Conservation (phyloP, 305 asterid species). For the Solanum hybrid region DNA sequence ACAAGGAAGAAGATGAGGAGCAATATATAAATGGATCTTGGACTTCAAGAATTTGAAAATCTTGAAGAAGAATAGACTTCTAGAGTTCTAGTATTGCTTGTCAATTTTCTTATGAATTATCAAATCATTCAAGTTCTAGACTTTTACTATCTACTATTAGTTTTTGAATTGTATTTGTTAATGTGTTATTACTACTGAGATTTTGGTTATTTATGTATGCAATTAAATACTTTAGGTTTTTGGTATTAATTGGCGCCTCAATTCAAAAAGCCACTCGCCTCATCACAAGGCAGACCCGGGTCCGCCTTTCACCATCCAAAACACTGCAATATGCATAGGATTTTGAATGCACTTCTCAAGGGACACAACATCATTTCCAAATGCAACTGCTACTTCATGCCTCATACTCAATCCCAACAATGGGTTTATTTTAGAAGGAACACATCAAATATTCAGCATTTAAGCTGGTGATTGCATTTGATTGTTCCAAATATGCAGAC, state of each 20-base stretch:
- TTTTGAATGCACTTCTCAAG: background rate
- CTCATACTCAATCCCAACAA: constrained; percentile 75
- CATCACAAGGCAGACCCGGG: background rate
- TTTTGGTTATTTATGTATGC: background rate
- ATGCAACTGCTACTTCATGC: constrained; percentile 49
- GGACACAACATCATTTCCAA: background rate
- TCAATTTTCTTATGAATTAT: background rate
- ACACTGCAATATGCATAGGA: background rate
- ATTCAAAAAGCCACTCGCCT: background rate
- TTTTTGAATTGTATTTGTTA: background rate
- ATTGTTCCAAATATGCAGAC: constrained; percentile 76
- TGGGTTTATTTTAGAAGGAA: constrained; percentile 80
- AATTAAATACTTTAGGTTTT: no score
- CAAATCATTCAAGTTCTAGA: background rate
- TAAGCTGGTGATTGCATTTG: constrained; percentile 76
- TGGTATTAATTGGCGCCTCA: background rate
- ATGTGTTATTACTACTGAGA: background rate
- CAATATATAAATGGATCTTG: background rate
- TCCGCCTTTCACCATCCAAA: background rate
- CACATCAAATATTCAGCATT: constrained; percentile 73
- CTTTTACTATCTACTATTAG: background rate
- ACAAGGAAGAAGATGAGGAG: background rate
- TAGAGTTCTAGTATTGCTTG: background rate
- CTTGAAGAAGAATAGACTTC: background rate
- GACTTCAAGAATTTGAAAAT: background rate